Percentiles rank a stretch among this genome's conserved stretches.
These are phyloP conservation scores for Saussurea involucrata DNA, from an alignment of 129 eudicot genomes.

Conservation along the genomic window DNA sequence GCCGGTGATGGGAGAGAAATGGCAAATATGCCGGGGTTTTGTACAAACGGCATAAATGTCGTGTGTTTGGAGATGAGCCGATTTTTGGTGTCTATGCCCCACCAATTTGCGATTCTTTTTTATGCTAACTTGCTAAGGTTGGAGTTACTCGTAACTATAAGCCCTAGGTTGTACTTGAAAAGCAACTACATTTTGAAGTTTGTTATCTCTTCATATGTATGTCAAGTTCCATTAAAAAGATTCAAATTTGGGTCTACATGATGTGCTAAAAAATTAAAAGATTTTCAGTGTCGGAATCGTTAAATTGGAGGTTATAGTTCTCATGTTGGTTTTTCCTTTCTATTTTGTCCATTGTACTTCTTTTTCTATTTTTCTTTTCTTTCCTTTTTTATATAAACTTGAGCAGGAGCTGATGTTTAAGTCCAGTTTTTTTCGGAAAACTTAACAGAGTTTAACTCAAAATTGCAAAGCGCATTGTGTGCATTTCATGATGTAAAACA, in stretches of 20 bases:
- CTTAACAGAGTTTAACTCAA: neutral
- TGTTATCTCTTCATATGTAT: neutral
- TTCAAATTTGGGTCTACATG: neutral
- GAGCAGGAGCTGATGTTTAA: slow-evolving; percentile 4
- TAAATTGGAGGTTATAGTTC: neutral
- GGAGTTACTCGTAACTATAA: neutral
- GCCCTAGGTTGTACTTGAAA: slow-evolving; percentile 4
- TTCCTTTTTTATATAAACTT: neutral
- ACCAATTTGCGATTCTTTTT: too few relatives aligned
- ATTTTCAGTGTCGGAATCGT: neutral
- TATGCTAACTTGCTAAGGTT: too few relatives aligned
- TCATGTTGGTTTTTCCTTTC: neutral
- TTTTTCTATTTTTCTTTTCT: neutral
- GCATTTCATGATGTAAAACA: slow-evolving; percentile 5
- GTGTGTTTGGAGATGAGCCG: too few relatives aligned
- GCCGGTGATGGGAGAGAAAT: too few relatives aligned
- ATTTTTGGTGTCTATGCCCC: too few relatives aligned
- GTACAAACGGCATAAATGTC: too few relatives aligned
- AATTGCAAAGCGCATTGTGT: neutral
- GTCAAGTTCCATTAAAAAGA: neutral
- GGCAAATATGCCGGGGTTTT: too few relatives aligned
- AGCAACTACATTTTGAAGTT: slow-evolving; percentile 11
- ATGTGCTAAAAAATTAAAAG: neutral
- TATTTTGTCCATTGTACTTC: neutral
- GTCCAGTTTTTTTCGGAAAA: neutral